Evolutionary conservation across 352 stramenopile species (phyloP).

Genomic region (Phytophthora sansomeana): DNA sequence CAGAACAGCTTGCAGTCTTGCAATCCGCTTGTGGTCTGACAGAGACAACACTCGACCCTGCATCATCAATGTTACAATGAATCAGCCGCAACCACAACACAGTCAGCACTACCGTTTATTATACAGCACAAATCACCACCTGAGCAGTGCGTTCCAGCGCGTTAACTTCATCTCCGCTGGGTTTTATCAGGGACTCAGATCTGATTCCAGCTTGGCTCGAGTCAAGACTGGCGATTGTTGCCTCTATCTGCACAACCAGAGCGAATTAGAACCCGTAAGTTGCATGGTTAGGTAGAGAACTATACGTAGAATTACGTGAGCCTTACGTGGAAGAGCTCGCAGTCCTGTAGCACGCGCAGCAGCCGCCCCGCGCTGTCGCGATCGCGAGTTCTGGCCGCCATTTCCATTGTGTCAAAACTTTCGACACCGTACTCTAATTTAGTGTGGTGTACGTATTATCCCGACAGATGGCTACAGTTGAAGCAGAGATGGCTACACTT

Average conservation of each 20-base stretch:
- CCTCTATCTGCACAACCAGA: conserved; percentile 44
- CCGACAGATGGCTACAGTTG: conserved; percentile 4
- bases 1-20: conserved; percentile 55
- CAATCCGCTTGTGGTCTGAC: conserved; percentile 71
- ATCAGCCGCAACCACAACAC: conserved; percentile 5
- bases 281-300: conserved; percentile 1
- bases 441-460: conserved; percentile 1
- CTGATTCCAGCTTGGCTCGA: conserved; percentile 18
- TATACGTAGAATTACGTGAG: not conserved
- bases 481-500: conserved; percentile 9
- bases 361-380: conserved; percentile 46
- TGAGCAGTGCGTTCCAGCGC: conserved; percentile 17
- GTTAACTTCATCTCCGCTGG: conserved; percentile 10
- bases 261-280: conserved; percentile 1
- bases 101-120: not conserved
- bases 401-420: conserved; percentile 5
- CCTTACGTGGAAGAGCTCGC: conserved; percentile 55
- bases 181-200: conserved; percentile 29
- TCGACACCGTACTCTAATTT: not conserved
- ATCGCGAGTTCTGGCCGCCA: conserved; percentile 18
- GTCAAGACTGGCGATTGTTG: conserved; percentile 39
- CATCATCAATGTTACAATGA: conserved; percentile 5
- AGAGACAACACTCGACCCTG: conserved; percentile 45
- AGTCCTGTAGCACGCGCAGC: conserved; percentile 48
- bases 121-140: conserved; percentile 15